Percentiles rank a stretch among this genome's conserved stretches.
Evolutionary conservation across 108 stramenopile species (phyloP).

Genomic region (Fragilaria crotonensis): DNA sequence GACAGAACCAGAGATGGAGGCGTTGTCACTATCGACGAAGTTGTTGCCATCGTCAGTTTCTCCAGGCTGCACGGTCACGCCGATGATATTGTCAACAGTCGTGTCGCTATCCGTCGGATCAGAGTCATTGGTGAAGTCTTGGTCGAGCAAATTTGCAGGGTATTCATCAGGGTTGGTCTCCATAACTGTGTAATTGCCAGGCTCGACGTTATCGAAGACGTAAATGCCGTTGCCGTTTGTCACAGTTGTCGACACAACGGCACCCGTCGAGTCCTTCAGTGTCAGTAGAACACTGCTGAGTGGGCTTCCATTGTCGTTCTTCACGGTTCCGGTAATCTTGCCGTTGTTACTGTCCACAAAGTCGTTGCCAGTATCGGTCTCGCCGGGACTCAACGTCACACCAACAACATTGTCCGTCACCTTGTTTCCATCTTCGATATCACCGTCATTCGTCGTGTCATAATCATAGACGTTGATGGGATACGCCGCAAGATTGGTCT

Average conservation of each 20-base stretch:
- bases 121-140: background rate
- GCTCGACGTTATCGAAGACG: background rate
- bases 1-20: background rate
- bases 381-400: background rate
- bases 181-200: background rate
- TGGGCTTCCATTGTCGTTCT: background rate
- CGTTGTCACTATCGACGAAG: background rate
- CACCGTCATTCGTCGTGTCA: background rate
- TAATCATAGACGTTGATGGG: background rate
- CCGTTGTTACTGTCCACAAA: background rate
- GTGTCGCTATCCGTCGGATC: background rate
- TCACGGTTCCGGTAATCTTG: background rate
- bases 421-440: background rate
- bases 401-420: background rate
- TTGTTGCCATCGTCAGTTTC: background rate
- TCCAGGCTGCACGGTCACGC: background rate
- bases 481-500: background rate
- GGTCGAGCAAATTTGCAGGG: background rate
- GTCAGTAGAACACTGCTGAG: background rate
- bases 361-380: background rate
- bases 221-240: background rate
- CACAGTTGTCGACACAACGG: background rate
- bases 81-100: background rate
- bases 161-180: background rate
- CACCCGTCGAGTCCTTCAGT: background rate